Evolutionary conservation across 768 basidiomycete species (phyloP).

Genomic region (Russula lepida): DNA sequence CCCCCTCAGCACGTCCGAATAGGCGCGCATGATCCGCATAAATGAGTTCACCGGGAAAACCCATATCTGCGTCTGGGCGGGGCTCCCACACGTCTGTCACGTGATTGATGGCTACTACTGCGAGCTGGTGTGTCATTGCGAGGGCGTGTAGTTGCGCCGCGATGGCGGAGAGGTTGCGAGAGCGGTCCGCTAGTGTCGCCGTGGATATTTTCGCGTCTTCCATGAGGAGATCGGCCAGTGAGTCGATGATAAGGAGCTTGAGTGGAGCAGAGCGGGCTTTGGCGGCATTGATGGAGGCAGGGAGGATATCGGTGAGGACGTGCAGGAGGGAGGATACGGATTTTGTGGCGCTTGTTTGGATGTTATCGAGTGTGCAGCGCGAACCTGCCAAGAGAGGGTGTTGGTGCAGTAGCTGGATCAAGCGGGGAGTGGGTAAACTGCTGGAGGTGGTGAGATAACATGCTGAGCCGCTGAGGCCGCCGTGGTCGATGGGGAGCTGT

Average conservation of each 20-base stretch:
- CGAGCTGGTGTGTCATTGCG: slow-evolving; percentile 53
- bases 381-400: slow-evolving; percentile 40
- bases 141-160: slow-evolving; percentile 64
- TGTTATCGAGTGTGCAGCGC: slow-evolving; percentile 41
- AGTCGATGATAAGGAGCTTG: slow-evolving; percentile 78
- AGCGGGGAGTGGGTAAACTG: slow-evolving; percentile 55
- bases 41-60: slow-evolving; percentile 33
- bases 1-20: slow-evolving; percentile 59
- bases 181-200: slow-evolving; percentile 59
- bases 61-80: slow-evolving; percentile 22
- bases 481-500: slow-evolving; percentile 52
- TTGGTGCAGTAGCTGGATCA: slow-evolving; percentile 53
- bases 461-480: slow-evolving; percentile 56
- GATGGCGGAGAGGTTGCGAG: slow-evolving; percentile 58
- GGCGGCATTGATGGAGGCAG: slow-evolving; percentile 38
- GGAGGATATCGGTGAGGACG: slow-evolving; percentile 47
- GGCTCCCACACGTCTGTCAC: slow-evolving; percentile 68
- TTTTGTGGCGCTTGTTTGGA: slow-evolving; percentile 54
- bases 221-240: slow-evolving; percentile 80
- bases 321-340: slow-evolving; percentile 47
- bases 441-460: slow-evolving; percentile 76
- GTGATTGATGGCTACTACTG: slow-evolving; percentile 83
- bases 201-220: slow-evolving; percentile 46
- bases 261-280: slow-evolving; percentile 44
- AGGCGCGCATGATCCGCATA: slow-evolving; percentile 70